These are phyloP conservation scores for Scopulariopsis brevicaulis DNA, from an alignment of 2,329 filamentous ascomycete species.

Conservation along the genomic window DNA sequence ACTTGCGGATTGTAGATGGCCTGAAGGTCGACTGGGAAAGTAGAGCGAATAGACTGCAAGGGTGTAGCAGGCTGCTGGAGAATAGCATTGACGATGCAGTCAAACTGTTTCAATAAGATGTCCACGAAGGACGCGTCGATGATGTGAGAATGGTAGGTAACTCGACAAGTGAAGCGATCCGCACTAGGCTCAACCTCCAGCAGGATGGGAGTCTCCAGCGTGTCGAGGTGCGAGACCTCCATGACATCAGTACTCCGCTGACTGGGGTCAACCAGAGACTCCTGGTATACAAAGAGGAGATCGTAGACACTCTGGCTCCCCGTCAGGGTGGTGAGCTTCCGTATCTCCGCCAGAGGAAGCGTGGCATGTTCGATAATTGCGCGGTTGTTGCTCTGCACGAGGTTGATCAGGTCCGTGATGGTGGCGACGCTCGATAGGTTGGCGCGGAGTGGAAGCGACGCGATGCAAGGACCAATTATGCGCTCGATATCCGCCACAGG, in stretches of 20 bases:
- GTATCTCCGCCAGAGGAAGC: constrained; percentile 59
- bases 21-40: constrained; percentile 20
- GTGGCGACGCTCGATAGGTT: constrained; percentile 39
- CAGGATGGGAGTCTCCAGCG: constrained; percentile 64
- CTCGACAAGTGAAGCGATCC: constrained; percentile 26
- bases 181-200: constrained; percentile 61
- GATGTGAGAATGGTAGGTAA: constrained; percentile 32
- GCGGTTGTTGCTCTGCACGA: constrained; percentile 54
- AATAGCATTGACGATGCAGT: constrained; percentile 28
- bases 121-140: constrained; percentile 45
- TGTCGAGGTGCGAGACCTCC: constrained; percentile 53
- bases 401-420: constrained; percentile 48
- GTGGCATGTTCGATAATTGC: constrained; percentile 51
- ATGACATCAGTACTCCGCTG: constrained; percentile 23
- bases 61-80: constrained; percentile 13
- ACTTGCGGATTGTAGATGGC: constrained; percentile 37
- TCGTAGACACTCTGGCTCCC: constrained; percentile 58
- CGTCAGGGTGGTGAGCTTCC: constrained; percentile 41
- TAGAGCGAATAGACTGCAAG: neutral
- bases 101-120: constrained; percentile 50
- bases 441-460: constrained; percentile 61
- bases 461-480: constrained; percentile 70
- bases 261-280: constrained; percentile 41
- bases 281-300: constrained; percentile 74
- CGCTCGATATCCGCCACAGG: constrained; percentile 58